Conservation (phyloP, 2,329 filamentous ascomycete genomes). For the Trichoderma lentiforme region DNA sequence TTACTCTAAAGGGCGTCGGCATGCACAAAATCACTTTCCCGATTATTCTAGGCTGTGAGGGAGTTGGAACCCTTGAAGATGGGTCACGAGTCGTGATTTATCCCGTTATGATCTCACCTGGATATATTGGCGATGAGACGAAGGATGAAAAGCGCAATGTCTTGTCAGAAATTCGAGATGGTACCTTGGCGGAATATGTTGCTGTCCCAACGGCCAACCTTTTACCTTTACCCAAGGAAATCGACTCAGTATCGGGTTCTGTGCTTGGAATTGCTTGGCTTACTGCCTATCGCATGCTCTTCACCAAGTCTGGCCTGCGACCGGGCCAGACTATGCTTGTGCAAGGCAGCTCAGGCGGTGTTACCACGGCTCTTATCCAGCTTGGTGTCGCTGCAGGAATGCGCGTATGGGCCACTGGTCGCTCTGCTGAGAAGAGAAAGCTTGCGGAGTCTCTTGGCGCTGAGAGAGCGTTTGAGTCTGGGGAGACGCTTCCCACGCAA, state of each 20-base stretch:
- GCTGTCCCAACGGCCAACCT: not conserved
- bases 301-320: not conserved
- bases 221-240: not conserved
- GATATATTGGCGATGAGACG: conserved; percentile 9
- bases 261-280: conserved; percentile 13
- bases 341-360: conserved; percentile 8
- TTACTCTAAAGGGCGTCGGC: not conserved
- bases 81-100: conserved; percentile 3
- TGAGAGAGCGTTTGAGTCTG: conserved; percentile 3
- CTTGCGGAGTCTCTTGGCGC: not conserved
- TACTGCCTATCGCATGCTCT: conserved; percentile 13
- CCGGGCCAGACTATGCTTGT: conserved; percentile 15
- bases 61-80: conserved; percentile 5
- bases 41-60: conserved; percentile 1
- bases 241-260: not conserved
- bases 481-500: not conserved
- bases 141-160: conserved; percentile 4
- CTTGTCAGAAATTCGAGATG: not conserved
- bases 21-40: not conserved
- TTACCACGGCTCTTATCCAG: conserved; percentile 13
- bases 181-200: conserved; percentile 8
- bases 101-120: not conserved
- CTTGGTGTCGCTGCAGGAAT: conserved; percentile 11
- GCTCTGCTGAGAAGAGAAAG: conserved; percentile 4
- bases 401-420: conserved; percentile 2